These are phyloP conservation scores for Sugiyamaella sp. DNA, from an alignment of 1,139 yeast genomes.

Conservation along the genomic window DNA sequence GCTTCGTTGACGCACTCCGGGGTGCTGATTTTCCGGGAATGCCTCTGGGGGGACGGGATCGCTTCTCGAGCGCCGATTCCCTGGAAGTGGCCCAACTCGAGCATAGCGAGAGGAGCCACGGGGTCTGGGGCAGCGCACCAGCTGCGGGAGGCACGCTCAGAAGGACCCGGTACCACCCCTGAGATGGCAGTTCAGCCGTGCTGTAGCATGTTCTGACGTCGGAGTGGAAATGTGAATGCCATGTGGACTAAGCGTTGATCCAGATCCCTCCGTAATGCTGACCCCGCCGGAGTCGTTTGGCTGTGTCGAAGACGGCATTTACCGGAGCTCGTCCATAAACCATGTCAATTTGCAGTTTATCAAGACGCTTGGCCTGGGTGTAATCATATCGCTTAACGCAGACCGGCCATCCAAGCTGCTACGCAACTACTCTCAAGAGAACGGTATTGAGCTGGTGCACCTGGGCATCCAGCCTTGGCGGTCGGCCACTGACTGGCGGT, in stretches of 20 bases:
- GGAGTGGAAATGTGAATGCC: not conserved
- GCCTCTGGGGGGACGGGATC: constrained; percentile 4
- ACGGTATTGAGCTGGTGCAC: constrained; percentile 41
- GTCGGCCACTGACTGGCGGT: constrained; percentile 39
- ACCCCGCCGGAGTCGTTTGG: constrained; percentile 67
- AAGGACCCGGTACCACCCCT: no score
- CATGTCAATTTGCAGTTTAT: constrained; percentile 80
- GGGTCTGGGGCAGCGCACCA: not conserved
- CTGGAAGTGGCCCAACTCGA: no score
- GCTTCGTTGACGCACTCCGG: no score
- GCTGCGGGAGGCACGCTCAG: not conserved
- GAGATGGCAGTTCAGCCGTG: no score
- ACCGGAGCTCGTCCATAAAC: constrained; percentile 58
- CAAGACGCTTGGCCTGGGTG: constrained; percentile 67
- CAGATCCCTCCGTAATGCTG: constrained; percentile 53
- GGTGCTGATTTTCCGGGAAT: no score
- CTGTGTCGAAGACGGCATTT: constrained; percentile 59
- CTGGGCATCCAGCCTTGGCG: constrained; percentile 46
- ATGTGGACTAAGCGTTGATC: not conserved
- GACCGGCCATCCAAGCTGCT: constrained; percentile 60
- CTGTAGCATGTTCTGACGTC: no score
- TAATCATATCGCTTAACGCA: constrained; percentile 64
- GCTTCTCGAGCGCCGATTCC: no score
- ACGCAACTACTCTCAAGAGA: constrained; percentile 48
- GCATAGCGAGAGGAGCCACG: not conserved